A percentile compares a stretch with the other conserved stretches of the same genome.
Evolutionary conservation across 805 yeast species (phyloP).

Genomic region (Alloascoidea hylecoeti): DNA sequence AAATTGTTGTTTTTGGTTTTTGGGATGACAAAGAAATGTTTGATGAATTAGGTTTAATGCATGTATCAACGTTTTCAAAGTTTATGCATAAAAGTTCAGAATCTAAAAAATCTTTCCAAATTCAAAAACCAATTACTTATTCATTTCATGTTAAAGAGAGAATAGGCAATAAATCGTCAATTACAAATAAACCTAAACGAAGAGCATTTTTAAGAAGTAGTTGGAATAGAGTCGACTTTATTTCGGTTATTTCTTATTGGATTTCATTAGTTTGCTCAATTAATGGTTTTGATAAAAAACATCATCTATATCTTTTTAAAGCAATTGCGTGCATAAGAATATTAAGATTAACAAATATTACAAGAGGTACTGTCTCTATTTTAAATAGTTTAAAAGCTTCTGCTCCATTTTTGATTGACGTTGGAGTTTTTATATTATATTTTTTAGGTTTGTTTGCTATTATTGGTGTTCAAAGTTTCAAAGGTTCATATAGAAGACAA

Average conservation of each 20-base stretch:
- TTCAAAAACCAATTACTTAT: background rate
- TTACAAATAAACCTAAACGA: background rate
- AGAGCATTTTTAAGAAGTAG: constrained; percentile 53
- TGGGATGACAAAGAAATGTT: constrained; percentile 52
- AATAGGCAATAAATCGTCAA: constrained; percentile 2
- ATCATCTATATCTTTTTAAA: background rate
- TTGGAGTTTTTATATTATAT: constrained; percentile 44
- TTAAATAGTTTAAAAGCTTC: constrained; percentile 47
- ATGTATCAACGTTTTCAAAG: background rate
- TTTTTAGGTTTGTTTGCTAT: constrained; percentile 65
- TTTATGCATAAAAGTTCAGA: background rate
- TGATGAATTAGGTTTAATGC: constrained; percentile 18
- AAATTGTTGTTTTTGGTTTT: constrained; percentile 52
- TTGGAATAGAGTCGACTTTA: constrained; percentile 60
- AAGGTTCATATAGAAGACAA: constrained; percentile 53
- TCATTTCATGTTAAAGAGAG: background rate
- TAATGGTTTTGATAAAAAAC: constrained; percentile 30
- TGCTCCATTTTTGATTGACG: constrained; percentile 46
- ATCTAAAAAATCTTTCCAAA: background rate
- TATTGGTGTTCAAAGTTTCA: constrained; percentile 67
- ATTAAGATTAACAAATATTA: constrained; percentile 42
- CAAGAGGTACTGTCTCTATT: constrained; percentile 52
- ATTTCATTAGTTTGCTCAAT: constrained; percentile 40
- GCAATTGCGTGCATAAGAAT: constrained; percentile 27
- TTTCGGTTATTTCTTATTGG: constrained; percentile 57